Evolutionary conservation across 23 red algal genomes (phyloP).

Genomic region (Gracilaria domingensis): DNA sequence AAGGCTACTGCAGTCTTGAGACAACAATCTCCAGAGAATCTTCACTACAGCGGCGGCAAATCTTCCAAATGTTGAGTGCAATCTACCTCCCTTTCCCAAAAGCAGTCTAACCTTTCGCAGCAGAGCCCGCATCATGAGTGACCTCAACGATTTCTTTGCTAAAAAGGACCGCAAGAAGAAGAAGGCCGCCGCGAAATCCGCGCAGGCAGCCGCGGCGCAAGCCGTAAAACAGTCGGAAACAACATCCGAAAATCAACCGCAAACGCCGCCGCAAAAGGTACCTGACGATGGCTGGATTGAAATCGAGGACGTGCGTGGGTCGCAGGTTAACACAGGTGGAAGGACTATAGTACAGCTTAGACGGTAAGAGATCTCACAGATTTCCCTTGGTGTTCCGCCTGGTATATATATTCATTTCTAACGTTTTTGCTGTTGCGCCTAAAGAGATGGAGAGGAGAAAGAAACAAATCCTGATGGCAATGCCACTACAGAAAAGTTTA

Average conservation of each 20-base stretch:
- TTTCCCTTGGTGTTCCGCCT: neutral
- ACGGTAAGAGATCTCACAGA: conserved; percentile 7
- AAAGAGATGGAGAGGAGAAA: conserved; percentile 62
- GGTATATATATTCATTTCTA: neutral
- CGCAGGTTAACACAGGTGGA: conserved; percentile 79
- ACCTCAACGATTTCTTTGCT: conserved; percentile 87
- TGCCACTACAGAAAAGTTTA: conserved; percentile 57
- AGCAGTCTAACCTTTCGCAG: neutral
- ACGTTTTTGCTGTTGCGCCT: neutral
- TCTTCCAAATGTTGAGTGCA: neutral
- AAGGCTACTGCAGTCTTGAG: no score
- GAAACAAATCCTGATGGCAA: conserved; percentile 20
- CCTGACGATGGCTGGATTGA: conserved; percentile 81
- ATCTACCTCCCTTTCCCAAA: neutral
- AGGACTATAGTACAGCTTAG: conserved; percentile 67
- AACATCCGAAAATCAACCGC: conserved; percentile 9
- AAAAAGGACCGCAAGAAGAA: conserved; percentile 89
- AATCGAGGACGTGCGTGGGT: conserved; percentile 66
- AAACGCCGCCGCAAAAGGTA: conserved; percentile 28
- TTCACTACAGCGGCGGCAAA: no score
- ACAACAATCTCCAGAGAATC: no score
- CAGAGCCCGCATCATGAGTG: conserved; percentile 41
- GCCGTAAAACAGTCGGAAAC: conserved; percentile 13
- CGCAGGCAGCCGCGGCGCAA: conserved; percentile 21
- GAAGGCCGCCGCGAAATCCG: conserved; percentile 46